Percentiles rank a stretch among this genome's conserved stretches.
Conservation (phyloP, 768 basidiomycete species). For the Leccinellum rugosiceps region DNA sequence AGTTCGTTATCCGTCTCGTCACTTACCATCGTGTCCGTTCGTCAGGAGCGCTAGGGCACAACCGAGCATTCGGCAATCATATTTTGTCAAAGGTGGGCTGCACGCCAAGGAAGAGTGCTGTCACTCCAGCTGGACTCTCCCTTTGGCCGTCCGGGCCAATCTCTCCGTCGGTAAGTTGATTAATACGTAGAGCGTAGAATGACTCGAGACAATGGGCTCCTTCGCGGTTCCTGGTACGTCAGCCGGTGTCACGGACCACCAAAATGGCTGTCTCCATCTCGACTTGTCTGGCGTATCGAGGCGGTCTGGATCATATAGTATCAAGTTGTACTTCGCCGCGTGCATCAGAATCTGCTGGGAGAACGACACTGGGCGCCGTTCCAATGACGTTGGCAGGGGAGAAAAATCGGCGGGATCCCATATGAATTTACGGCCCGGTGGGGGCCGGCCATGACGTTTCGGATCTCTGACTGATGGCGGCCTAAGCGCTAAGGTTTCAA, state of each 20-base stretch:
- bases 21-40: neutral
- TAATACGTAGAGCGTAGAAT: neutral
- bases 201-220: neutral
- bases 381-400: neutral
- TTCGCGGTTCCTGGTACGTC: neutral
- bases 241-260: neutral
- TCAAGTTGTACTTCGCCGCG: too few species aligned
- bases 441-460: neutral
- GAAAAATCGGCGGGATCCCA: neutral
- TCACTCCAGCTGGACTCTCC: neutral
- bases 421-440: neutral
- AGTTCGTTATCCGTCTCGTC: neutral
- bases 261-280: neutral
- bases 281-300: neutral
- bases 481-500: neutral
- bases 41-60: neutral
- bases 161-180: neutral
- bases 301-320: neutral
- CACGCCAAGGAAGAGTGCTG: neutral
- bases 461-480: neutral
- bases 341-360: slow-evolving; percentile 1
- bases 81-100: neutral
- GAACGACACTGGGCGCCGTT: neutral
- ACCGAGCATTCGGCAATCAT: neutral
- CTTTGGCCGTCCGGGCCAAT: neutral